A percentile compares a stretch with the other conserved stretches of the same genome.
Conservation (phyloP, 2,329 filamentous ascomycete species). For the Hypocreales sp. region DNA sequence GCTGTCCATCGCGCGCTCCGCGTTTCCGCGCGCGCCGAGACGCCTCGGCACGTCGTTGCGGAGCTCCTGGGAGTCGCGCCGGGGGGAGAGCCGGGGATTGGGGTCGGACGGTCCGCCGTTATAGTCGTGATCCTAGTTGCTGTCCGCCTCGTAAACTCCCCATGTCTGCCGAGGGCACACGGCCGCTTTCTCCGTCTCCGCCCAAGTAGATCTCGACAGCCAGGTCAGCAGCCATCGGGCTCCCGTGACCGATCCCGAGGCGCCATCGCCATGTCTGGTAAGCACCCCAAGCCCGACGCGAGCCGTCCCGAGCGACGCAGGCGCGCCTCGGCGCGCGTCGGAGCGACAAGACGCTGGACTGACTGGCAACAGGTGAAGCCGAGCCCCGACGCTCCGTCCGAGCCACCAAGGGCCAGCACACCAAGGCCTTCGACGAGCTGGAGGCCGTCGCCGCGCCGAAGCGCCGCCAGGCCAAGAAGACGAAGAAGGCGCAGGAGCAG, state of each 20-base stretch:
- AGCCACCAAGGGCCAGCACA: slow-evolving; percentile 92
- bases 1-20: no score
- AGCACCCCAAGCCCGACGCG: slow-evolving; percentile 8
- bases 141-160: slow-evolving; percentile 17
- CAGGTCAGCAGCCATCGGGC: no score
- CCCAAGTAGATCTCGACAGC: no score
- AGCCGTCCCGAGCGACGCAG: no score
- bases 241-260: slow-evolving; percentile 6
- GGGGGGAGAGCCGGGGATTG: neutral
- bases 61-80: neutral
- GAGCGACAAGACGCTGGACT: no score
- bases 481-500: slow-evolving; percentile 50
- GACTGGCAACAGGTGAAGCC: slow-evolving; percentile 25
- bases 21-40: no score
- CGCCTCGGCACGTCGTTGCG: no score
- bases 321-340: neutral
- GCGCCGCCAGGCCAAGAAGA: slow-evolving; percentile 30
- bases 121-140: slow-evolving; percentile 18
- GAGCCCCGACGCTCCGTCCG: slow-evolving; percentile 90
- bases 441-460: slow-evolving; percentile 42
- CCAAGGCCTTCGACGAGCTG: slow-evolving; percentile 68
- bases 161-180: slow-evolving; percentile 12
- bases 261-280: slow-evolving; percentile 17
- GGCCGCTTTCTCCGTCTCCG: no score
- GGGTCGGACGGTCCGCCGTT: slow-evolving; percentile 6